These are phyloP conservation scores for Neurospora tetraspora DNA, from an alignment of 495 filamentous ascomycete genomes.

Conservation along the genomic window DNA sequence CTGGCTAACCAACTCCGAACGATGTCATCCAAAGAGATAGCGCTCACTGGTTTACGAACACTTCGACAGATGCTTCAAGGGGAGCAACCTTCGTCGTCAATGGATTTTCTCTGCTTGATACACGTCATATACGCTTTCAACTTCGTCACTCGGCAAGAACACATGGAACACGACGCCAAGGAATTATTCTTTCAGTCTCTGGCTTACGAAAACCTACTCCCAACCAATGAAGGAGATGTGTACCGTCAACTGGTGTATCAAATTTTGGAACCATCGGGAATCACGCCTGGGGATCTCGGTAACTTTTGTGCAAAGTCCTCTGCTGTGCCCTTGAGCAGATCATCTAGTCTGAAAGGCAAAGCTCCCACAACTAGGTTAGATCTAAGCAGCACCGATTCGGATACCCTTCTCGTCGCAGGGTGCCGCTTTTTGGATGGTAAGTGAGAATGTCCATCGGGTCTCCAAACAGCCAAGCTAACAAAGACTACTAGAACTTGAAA, in stretches of 20 bases:
- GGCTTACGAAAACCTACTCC: slow-evolving; percentile 22
- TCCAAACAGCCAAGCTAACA: slow-evolving; percentile 5
- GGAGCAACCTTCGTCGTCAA: slow-evolving; percentile 19
- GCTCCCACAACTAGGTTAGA: slow-evolving; percentile 6
- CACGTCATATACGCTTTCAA: slow-evolving; percentile 37
- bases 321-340: slow-evolving; percentile 2
- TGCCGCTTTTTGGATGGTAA: slow-evolving; percentile 40
- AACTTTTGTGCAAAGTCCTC: not conserved
- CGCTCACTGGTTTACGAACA: slow-evolving; percentile 25
- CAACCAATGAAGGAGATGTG: slow-evolving; percentile 12
- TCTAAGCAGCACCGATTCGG: slow-evolving; percentile 8
- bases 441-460: not conserved
- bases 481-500: slow-evolving; percentile 29
- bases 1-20: slow-evolving; percentile 25
- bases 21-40: slow-evolving; percentile 28
- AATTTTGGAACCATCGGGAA: slow-evolving; percentile 30
- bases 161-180: slow-evolving; percentile 12
- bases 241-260: slow-evolving; percentile 25
- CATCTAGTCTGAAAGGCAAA: slow-evolving; percentile 31
- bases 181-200: slow-evolving; percentile 32
- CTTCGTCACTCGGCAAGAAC: slow-evolving; percentile 28
- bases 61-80: slow-evolving; percentile 25
- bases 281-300: slow-evolving; percentile 10
- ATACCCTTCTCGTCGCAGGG: slow-evolving; percentile 26
- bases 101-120: slow-evolving; percentile 32